Evolutionary conservation across 1,284 basidiomycete genomes (phyloP).

Genomic region (Sporisorium scitamineum): DNA sequence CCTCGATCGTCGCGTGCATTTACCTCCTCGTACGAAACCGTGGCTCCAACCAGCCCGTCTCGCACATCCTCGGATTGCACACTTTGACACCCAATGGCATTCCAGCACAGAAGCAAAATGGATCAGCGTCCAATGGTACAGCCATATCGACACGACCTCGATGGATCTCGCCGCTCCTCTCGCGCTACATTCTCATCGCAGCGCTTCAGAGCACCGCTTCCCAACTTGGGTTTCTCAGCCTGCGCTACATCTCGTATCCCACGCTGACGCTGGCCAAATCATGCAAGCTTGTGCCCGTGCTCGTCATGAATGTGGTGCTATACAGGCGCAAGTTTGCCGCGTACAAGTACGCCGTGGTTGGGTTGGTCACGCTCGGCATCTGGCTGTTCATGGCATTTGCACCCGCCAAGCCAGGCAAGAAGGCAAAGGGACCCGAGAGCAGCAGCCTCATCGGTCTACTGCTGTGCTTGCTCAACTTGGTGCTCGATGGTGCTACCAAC

Average conservation of each 20-base stretch:
- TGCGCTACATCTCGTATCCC: constrained; percentile 96
- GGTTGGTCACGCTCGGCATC: constrained; percentile 86
- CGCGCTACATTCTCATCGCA: constrained; percentile 70
- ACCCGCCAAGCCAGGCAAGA: constrained; percentile 69
- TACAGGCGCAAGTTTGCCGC: constrained; percentile 67
- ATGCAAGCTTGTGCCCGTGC: constrained; percentile 96
- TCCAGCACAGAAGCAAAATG: constrained; percentile 7
- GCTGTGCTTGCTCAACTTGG: constrained; percentile 85
- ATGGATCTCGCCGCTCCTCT: constrained; percentile 74
- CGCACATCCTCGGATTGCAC: constrained; percentile 55
- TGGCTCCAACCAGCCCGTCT: constrained; percentile 20
- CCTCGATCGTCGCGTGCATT: constrained; percentile 80
- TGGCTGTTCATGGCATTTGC: constrained; percentile 88
- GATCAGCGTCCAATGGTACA: constrained; percentile 5
- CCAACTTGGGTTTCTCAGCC: constrained; percentile 92
- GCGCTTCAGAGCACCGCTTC: constrained; percentile 89
- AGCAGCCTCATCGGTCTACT: constrained; percentile 70
- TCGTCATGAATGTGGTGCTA: constrained; percentile 87
- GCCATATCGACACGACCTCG: background rate
- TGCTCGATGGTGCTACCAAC: constrained; percentile 93
- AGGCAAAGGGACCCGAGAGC: constrained; percentile 60
- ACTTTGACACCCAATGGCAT: constrained; percentile 51
- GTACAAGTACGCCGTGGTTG: constrained; percentile 69
- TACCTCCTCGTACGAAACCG: constrained; percentile 80
- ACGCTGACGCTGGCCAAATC: constrained; percentile 99